phyloP scores from a whole-genome alignment of 768 basidiomycete species.

The Lentinula lateritia region DNA sequence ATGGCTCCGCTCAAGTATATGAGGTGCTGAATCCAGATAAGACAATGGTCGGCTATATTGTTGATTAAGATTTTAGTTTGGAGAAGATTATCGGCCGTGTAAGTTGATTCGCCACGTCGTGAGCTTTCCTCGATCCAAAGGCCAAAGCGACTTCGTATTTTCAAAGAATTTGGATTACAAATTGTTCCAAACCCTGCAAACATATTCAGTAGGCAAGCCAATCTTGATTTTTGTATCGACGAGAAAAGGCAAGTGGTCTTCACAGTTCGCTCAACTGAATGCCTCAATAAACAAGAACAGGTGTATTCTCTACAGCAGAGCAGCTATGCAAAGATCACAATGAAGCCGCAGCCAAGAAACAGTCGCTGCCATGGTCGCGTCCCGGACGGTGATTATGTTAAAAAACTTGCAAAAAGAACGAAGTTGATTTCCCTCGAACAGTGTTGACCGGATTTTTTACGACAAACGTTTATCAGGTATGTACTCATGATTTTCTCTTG shows the following conservation, averaged over 20 bases:
- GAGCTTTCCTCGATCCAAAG: constrained; percentile 55
- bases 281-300: constrained; percentile 22
- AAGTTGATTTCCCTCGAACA: constrained; percentile 19
- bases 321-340: constrained; percentile 70
- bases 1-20: constrained; percentile 56
- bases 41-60: neutral
- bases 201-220: constrained; percentile 75
- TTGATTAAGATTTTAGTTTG: constrained; percentile 53
- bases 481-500: constrained; percentile 8
- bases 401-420: neutral
- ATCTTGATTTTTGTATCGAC: constrained; percentile 88
- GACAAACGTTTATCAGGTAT: constrained; percentile 65
- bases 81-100: constrained; percentile 89
- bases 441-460: constrained; percentile 50
- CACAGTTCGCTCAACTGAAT: neutral
- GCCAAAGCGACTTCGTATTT: constrained; percentile 78
- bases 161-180: constrained; percentile 64
- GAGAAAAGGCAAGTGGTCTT: constrained; percentile 56
- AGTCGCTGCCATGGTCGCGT: constrained; percentile 63
- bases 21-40: constrained; percentile 38
- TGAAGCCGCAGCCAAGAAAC: constrained; percentile 42
- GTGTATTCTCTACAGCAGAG: constrained; percentile 66
- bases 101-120: constrained; percentile 69
- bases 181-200: constrained; percentile 66
- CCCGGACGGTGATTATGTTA: constrained; percentile 41